Conservation (phyloP, 768 basidiomycete genomes). For the Suillus subaureus region DNA sequence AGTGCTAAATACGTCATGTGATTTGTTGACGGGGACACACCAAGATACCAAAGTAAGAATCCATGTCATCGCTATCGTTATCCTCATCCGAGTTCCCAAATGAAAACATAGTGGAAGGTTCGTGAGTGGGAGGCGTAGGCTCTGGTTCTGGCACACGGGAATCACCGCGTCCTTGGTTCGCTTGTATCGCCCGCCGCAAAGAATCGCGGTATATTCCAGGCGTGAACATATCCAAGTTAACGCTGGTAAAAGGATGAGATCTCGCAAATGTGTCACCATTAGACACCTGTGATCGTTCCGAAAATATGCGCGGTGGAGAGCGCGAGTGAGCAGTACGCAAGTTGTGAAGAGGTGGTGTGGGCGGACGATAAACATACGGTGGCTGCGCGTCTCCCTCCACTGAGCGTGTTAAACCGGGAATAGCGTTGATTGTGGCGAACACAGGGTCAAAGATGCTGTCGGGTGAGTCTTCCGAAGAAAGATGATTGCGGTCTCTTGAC, state of each 20-base stretch:
- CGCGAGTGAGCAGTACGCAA: neutral
- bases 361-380: neutral
- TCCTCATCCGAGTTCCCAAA: slow-evolving; percentile 7
- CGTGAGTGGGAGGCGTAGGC: neutral
- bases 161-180: slow-evolving; percentile 21
- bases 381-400: neutral
- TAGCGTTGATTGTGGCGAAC: neutral
- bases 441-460: slow-evolving; percentile 1
- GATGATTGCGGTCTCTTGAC: neutral
- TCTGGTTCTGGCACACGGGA: neutral
- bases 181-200: slow-evolving; percentile 16
- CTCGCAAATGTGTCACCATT: slow-evolving; percentile 10
- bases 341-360: slow-evolving; percentile 3
- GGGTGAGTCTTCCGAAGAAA: neutral
- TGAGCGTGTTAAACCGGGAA: neutral
- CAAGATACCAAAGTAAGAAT: slow-evolving; percentile 1
- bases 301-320: neutral
- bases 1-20: neutral
- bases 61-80: slow-evolving; percentile 7
- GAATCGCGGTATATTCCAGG: slow-evolving; percentile 36
- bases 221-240: slow-evolving; percentile 34
- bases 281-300: neutral
- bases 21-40: neutral
- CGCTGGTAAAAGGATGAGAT: slow-evolving; percentile 30
- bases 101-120: neutral